A percentile compares a stretch with the other conserved stretches of the same genome.
phyloP scores from a whole-genome alignment of 441 rosid genomes.

The Populus trichocarpa region DNA sequence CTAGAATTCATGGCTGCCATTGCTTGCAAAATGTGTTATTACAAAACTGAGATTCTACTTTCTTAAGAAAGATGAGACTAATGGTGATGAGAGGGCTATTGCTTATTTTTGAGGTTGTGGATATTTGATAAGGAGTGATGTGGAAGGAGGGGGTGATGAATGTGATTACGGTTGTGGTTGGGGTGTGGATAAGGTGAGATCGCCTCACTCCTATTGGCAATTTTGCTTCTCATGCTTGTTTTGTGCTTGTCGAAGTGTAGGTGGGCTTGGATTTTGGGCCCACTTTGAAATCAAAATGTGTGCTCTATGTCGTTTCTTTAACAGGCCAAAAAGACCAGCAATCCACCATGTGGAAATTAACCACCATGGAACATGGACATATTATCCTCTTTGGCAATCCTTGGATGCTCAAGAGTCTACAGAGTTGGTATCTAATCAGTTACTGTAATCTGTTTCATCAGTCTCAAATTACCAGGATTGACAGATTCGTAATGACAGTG shows the following conservation, averaged over 20 bases:
- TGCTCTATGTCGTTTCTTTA: neutral
- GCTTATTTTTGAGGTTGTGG: slow-evolving; percentile 17
- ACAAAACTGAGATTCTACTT: neutral
- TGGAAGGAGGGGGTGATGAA: slow-evolving; percentile 44
- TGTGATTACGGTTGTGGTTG: slow-evolving; percentile 62
- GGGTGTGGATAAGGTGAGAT: slow-evolving; percentile 94
- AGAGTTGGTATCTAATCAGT: neutral
- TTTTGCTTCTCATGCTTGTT: slow-evolving; percentile 19
- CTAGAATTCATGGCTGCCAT: slow-evolving; percentile 86
- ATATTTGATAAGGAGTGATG: slow-evolving; percentile 39
- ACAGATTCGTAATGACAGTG: neutral
- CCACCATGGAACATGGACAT: neutral
- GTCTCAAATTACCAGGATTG: neutral
- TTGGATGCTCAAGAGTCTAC: neutral
- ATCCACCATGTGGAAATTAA: neutral
- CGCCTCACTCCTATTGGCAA: slow-evolving; percentile 72
- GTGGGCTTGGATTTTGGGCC: slow-evolving; percentile 31
- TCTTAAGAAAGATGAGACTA: neutral
- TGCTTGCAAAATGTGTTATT: slow-evolving; percentile 2
- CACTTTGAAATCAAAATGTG: slow-evolving; percentile 25
- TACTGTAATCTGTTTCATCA: neutral
- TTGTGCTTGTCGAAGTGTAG: slow-evolving; percentile 23
- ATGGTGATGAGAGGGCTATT: neutral
- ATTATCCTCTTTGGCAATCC: too few species aligned
- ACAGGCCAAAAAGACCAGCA: neutral